A percentile compares a stretch with the other conserved stretches of the same genome.
These are phyloP conservation scores for Fraxinus velutina DNA, from an alignment of 305 asterid genomes.

Conservation along the genomic window DNA sequence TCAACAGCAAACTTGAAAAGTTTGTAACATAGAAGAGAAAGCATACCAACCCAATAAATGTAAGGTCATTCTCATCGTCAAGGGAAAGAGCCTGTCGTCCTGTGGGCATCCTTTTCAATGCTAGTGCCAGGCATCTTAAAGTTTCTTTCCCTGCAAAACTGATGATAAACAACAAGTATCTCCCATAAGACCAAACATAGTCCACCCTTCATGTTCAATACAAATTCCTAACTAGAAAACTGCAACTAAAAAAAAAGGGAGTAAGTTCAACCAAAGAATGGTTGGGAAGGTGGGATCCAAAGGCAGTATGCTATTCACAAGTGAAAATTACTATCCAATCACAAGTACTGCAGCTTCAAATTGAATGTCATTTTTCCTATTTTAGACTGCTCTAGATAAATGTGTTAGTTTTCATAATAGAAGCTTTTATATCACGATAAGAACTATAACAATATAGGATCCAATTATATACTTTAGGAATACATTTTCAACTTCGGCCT, in stretches of 20 bases:
- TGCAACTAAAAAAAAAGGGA: not conserved
- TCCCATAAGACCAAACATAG: conserved; percentile 17
- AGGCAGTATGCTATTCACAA: conserved; percentile 1
- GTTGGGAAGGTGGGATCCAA: not conserved
- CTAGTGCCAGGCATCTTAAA: conserved; percentile 88
- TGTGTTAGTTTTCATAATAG: not conserved
- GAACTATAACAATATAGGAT: not conserved
- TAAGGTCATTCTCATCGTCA: conserved; percentile 92
- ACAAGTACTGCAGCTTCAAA: conserved; percentile 10
- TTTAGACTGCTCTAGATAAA: conserved; percentile 1
- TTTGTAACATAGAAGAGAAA: conserved; percentile 48
- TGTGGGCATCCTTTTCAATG: conserved; percentile 86
- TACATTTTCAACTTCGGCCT: not conserved
- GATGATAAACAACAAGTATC: conserved; percentile 25
- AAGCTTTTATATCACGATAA: not conserved
- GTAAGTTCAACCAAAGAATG: conserved; percentile 10
- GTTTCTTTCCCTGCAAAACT: conserved; percentile 99
- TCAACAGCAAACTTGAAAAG: conserved; percentile 16
- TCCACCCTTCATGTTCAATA: not conserved
- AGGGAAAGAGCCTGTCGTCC: conserved; percentile 77
- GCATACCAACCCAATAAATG: conserved; percentile 99
- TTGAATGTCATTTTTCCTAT: conserved; percentile 1
- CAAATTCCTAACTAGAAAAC: conserved; percentile 9
- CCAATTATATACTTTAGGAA: not conserved
- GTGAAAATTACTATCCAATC: conserved; percentile 6